phyloP scores from a whole-genome alignment of 108 stramenopile species.

The Cyclotella kingstonii region DNA sequence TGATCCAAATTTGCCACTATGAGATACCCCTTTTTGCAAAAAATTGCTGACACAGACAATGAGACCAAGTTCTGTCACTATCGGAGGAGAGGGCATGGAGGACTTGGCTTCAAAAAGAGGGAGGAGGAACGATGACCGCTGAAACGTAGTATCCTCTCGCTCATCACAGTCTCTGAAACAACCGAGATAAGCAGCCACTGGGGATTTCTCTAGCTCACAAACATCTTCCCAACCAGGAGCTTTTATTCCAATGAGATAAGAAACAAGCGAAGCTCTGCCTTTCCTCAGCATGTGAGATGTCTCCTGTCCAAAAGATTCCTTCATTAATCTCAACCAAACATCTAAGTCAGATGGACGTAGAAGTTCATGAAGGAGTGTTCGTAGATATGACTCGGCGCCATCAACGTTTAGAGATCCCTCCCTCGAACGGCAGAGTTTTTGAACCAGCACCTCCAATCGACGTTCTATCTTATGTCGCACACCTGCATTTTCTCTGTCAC shows the following conservation, averaged over 20 bases:
- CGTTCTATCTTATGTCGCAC: slow-evolving; percentile 23
- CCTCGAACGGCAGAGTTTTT: background rate
- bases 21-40: slow-evolving; percentile 9
- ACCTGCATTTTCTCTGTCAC: slow-evolving; percentile 1
- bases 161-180: slow-evolving; percentile 7
- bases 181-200: slow-evolving; percentile 37
- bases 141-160: slow-evolving; percentile 3
- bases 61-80: slow-evolving; percentile 40
- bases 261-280: slow-evolving; percentile 34
- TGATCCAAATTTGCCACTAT: no score
- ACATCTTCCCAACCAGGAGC: slow-evolving; percentile 38
- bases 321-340: slow-evolving; percentile 27
- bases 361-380: slow-evolving; percentile 22
- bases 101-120: slow-evolving; percentile 10
- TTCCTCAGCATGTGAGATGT: slow-evolving; percentile 24
- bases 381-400: slow-evolving; percentile 30
- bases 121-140: slow-evolving; percentile 28
- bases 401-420: slow-evolving; percentile 8
- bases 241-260: slow-evolving; percentile 21
- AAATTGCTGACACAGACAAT: slow-evolving; percentile 30
- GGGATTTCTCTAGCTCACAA: slow-evolving; percentile 9
- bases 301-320: slow-evolving; percentile 28
- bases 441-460: slow-evolving; percentile 27
- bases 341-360: slow-evolving; percentile 20
- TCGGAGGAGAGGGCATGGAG: slow-evolving; percentile 25